These are phyloP conservation scores for Mediolabrus comicus DNA, from an alignment of 108 stramenopile genomes.

Conservation along the genomic window DNA sequence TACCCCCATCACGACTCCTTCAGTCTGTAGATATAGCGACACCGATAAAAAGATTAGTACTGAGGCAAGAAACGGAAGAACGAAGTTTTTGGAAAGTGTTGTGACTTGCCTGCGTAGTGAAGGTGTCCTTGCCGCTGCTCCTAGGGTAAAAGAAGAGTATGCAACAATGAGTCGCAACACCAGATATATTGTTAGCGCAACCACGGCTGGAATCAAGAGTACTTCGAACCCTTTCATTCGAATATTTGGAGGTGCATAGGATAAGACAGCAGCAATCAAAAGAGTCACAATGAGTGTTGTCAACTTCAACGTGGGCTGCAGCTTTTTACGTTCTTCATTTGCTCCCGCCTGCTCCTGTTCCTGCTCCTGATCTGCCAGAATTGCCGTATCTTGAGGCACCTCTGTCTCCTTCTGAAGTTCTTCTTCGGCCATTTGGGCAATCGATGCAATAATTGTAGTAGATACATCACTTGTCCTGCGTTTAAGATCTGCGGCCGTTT, in stretches of 20 bases:
- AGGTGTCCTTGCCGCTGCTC: not conserved
- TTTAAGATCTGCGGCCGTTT: not conserved
- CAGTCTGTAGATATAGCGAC: not conserved
- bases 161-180: not conserved
- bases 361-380: no score
- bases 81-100: not conserved
- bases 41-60: not conserved
- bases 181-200: not conserved
- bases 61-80: not conserved
- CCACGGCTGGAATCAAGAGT: not conserved
- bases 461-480: not conserved
- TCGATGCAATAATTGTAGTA: not conserved
- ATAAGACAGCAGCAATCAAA: not conserved
- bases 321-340: not conserved
- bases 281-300: not conserved
- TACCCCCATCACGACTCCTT: not conserved
- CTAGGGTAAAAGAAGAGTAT: not conserved
- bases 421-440: not conserved
- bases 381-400: not conserved
- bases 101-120: not conserved
- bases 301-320: not conserved
- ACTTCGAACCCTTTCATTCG: not conserved
- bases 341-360: not conserved
- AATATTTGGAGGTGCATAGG: not conserved
- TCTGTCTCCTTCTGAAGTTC: not conserved